Evolutionary conservation across 2,329 filamentous ascomycete species (phyloP), one percentile per base, ranked within the genome.

Genomic region (Macrophomina pseudophaseolina): DNA sequence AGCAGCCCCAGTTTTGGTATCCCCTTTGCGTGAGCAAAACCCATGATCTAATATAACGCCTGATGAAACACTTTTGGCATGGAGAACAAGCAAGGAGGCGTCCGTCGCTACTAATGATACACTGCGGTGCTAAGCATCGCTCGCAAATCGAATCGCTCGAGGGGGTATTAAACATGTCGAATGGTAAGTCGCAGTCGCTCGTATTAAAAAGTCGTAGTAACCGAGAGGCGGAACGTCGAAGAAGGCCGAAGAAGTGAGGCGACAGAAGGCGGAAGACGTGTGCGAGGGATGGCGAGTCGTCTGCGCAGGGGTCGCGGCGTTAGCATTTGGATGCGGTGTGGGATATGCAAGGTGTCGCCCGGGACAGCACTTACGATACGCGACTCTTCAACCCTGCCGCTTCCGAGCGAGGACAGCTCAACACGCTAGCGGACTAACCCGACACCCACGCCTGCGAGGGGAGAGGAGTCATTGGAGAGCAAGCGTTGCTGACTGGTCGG

Each of bases 21-120:
- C 75, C 73, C 58, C 73, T 77, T 64, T 67, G 76, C 76, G 76
- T 76, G 76, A 72, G 76, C 76, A 66, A 66, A 56, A 60, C 70
- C 72, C 75, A 75, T 71, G 71, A 71, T 79, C 76, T 79, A 79
- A 62, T 59, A 66, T 72, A 79, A 79, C 76, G 76, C 76, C 76
- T 58, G 64, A 72, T 62, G 65, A 66, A 63, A 66, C 56, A 62
- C 58, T 66, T 66, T 66, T 66, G 56, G 65, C 58, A 66, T 66
- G 65, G 58, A 44, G 42, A 51, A 60, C 33, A 66, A 66, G 65
- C 65, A 66, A 66, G 56, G 65, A 71, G 76, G 72, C 58, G 58
- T 71, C 68, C 70, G 72, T 76, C 75, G 75, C 76, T 77, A 72
- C 67, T 60, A 69, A 68, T 59, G 67, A 65, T 69, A 66, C 60